Evolutionary conservation across 2,329 filamentous ascomycete genomes (phyloP).

Genomic region (Zymoseptoria ardabiliae): DNA sequence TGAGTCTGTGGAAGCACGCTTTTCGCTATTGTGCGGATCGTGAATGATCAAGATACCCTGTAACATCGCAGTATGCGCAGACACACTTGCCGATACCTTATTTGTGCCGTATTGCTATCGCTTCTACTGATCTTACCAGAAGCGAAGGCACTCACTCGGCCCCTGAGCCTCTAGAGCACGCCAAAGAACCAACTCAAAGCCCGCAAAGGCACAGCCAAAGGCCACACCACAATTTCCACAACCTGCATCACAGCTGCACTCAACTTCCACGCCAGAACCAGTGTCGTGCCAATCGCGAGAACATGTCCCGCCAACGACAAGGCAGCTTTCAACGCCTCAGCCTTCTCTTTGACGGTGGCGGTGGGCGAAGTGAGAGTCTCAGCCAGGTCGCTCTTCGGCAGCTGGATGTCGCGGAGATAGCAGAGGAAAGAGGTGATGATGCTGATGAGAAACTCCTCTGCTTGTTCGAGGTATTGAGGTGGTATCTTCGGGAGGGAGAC

Average conservation of each 20-base stretch:
- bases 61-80: neutral
- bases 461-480: neutral
- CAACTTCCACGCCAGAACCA: slow-evolving; percentile 23
- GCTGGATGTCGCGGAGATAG: slow-evolving; percentile 6
- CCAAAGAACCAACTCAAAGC: slow-evolving; percentile 21
- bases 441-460: slow-evolving; percentile 6
- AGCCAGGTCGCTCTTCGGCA: slow-evolving; percentile 13
- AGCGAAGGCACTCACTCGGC: neutral
- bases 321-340: slow-evolving; percentile 20
- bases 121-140: neutral
- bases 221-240: slow-evolving; percentile 24
- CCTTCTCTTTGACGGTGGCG: slow-evolving; percentile 18
- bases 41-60: neutral
- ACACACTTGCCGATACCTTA: neutral
- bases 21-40: neutral
- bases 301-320: slow-evolving; percentile 18
- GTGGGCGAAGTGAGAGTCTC: slow-evolving; percentile 13
- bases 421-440: slow-evolving; percentile 1
- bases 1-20: neutral
- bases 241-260: slow-evolving; percentile 19
- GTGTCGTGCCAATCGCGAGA: slow-evolving; percentile 18
- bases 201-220: slow-evolving; percentile 21
- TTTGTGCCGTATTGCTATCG: neutral
- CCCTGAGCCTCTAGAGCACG: slow-evolving; percentile 1
- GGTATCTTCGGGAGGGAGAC: neutral